Conservation (phyloP, 129 eudicot species). For the Logfia minima region DNA sequence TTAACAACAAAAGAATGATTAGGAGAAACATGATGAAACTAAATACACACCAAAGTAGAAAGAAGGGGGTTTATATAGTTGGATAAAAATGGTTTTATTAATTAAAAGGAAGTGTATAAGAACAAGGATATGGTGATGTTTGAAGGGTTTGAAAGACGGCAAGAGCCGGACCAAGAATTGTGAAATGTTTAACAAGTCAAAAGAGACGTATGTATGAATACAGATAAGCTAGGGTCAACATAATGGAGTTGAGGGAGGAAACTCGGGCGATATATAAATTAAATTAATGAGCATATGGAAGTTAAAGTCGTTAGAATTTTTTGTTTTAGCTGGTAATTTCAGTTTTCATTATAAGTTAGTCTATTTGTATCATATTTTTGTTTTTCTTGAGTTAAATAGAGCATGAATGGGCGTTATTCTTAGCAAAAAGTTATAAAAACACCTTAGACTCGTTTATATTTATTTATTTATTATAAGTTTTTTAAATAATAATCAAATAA, state of each 20-base stretch:
- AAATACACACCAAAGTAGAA: background rate
- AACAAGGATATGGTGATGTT: conserved; percentile 5
- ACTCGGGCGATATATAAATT: background rate
- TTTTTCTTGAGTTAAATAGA: too few species aligned
- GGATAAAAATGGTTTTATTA: background rate
- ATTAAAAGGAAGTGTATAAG: background rate
- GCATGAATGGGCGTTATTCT: too few species aligned
- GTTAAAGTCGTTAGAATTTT: background rate
- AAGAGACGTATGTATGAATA: conserved; percentile 8
- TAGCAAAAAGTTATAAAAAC: too few species aligned
- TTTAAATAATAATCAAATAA: too few species aligned
- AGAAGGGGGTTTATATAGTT: background rate
- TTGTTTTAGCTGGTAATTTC: background rate
- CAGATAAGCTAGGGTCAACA: conserved; percentile 16
- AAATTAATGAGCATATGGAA: background rate
- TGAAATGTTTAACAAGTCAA: conserved; percentile 24
- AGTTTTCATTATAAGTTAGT: background rate
- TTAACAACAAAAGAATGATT: conserved; percentile 25
- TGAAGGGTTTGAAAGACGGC: conserved; percentile 23
- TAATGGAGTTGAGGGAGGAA: background rate
- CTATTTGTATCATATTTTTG: background rate
- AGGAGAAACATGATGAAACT: conserved; percentile 39
- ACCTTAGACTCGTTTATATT: too few species aligned
- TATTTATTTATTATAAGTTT: too few species aligned
- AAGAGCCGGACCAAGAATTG: conserved; percentile 22